phyloP scores from a whole-genome alignment of 345 rosid genomes.

The Reutealis trisperma region DNA sequence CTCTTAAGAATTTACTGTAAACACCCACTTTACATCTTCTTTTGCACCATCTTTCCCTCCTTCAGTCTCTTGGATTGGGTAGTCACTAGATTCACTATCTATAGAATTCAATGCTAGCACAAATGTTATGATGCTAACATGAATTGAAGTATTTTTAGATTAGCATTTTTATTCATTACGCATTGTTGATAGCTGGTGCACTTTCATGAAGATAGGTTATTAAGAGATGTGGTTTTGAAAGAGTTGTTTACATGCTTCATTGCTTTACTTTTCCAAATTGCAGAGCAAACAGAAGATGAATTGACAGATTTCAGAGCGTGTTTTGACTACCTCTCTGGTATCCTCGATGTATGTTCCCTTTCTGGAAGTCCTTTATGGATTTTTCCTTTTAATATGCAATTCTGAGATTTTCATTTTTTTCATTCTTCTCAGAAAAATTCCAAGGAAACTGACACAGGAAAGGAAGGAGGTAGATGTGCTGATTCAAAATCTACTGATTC shows the following conservation, averaged over 20 bases:
- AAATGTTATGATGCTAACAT: not conserved
- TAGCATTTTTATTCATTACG: not conserved
- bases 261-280: slow-evolving; percentile 9
- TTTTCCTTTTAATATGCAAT: not conserved
- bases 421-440: slow-evolving; percentile 25
- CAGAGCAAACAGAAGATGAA: slow-evolving; percentile 69
- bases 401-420: slow-evolving; percentile 18
- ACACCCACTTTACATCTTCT: not conserved
- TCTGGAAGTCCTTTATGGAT: not conserved
- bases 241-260: not conserved
- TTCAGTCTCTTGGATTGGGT: not conserved
- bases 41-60: not conserved
- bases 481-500: slow-evolving; percentile 22
- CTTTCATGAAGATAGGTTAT: not conserved
- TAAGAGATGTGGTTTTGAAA: not conserved
- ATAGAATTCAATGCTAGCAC: not conserved
- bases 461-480: slow-evolving; percentile 17
- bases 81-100: not conserved
- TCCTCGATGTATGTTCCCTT: slow-evolving; percentile 43
- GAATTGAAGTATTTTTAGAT: not conserved
- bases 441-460: slow-evolving; percentile 17
- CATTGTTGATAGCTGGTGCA: not conserved
- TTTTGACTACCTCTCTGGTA: slow-evolving; percentile 50
- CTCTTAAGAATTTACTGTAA: not conserved
- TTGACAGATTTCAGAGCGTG: slow-evolving; percentile 59